Base-by-base conservation (phyloP, 116 monocot genomes). In the Trichopus zeylanicus region DNA sequence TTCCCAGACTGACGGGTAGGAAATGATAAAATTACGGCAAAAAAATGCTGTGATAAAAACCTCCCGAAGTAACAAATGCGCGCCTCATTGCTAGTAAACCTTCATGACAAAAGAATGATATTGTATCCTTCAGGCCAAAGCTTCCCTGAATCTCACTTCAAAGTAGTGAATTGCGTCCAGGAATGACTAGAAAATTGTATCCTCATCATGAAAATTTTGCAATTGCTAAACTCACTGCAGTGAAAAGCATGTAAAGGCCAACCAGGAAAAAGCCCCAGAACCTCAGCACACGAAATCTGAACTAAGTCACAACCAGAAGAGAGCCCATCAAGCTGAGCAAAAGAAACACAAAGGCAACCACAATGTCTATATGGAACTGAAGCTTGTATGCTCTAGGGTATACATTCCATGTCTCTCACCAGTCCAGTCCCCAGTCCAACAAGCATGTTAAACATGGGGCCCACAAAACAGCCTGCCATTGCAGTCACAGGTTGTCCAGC, bases 381-480 rank as follows among this genome's bases (percentile, higher is more conserved):
- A 97, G 81, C 65, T 63, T 69, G 70, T 87, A 91, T 52, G 87
- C 75, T 53, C 26, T 64, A 0, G 97, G 97, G 52, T 97, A 80
- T 5, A 78, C 63, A 23, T 62, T 77, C 7, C 67, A 66, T 3
- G 97, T 77, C 55, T 91, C 87, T 74, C 27, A 86, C 84, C 48
- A 91, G 51, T 13, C 74, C 97, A 0, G 79, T 71, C 22, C 97
- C 97, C 60, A 97, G 57, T 5, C 97, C 97, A 35, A 97, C 72
- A 29, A 97, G 73, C 91, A 97, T 91, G 59, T 97, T 91, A 56
- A 97, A 97, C 87, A 91, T 91, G 63, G 97, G 97, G 19, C 97
- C 97, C 2, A 76, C 97, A 70, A 97, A 97, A 67, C 97, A 97
- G 22, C 97, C 97, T 46, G 97, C 90, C 76, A 97, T 77, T 19